A percentile compares a stretch with the other conserved stretches of the same genome.
Evolutionary conservation across 2,329 filamentous ascomycete species (phyloP).

Genomic region (Ophiocordyceps robertsii): DNA sequence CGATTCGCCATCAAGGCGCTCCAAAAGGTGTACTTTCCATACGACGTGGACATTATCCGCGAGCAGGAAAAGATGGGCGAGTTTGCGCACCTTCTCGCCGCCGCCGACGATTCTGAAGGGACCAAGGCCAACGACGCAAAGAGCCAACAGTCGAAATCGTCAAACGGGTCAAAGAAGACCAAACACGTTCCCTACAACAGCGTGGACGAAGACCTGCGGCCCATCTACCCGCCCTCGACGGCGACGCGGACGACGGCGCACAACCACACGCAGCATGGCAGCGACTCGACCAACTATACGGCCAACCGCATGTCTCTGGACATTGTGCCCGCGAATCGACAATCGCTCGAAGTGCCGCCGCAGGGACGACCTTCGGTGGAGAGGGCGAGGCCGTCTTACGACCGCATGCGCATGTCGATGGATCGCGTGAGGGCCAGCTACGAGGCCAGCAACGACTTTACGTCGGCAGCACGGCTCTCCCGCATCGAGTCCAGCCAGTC

Average conservation of each 20-base stretch:
- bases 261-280: conserved; percentile 78
- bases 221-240: conserved; percentile 87
- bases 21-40: conserved; percentile 89
- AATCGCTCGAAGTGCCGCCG: conserved; percentile 40
- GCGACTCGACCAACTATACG: conserved; percentile 87
- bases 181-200: conserved; percentile 47
- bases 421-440: conserved; percentile 74
- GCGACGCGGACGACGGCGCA: conserved; percentile 62
- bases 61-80: conserved; percentile 78
- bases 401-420: conserved; percentile 75
- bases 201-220: conserved; percentile 75
- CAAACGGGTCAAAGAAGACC: conserved; percentile 40
- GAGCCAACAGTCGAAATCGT: conserved; percentile 36
- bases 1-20: conserved; percentile 75
- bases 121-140: conserved; percentile 23
- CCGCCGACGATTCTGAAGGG: conserved; percentile 16
- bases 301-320: conserved; percentile 44
- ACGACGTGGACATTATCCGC: conserved; percentile 88
- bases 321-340: conserved; percentile 31
- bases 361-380: conserved; percentile 45
- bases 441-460: conserved; percentile 82
- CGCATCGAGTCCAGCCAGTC: conserved; percentile 58
- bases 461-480: conserved; percentile 72
- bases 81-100: conserved; percentile 53
- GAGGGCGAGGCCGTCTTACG: conserved; percentile 69